A percentile compares a stretch with the other conserved stretches of the same genome.
Conservation (phyloP, 768 basidiomycete species). For the Neoboletus magnificus region DNA sequence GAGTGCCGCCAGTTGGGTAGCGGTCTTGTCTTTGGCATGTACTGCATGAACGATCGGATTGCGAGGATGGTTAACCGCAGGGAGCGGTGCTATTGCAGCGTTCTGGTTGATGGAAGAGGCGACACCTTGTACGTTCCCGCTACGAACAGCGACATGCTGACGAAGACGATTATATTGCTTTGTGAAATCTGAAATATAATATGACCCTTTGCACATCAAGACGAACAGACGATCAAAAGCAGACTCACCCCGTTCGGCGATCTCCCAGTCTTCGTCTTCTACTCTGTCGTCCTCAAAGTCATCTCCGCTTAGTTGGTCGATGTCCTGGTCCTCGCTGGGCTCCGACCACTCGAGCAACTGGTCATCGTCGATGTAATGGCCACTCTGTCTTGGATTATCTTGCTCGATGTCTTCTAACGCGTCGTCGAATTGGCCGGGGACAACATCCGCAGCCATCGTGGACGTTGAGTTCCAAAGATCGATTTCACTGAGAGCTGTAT, state of each 20-base stretch:
- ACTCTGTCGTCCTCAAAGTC: constrained; percentile 57
- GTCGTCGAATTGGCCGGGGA: constrained; percentile 62
- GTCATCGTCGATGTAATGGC: constrained; percentile 46
- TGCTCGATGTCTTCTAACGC: constrained; percentile 37
- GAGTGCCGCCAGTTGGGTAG: constrained; percentile 70
- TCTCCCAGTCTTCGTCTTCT: constrained; percentile 89
- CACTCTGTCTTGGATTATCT: constrained; percentile 23
- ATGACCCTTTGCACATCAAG: neutral
- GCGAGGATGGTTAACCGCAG: constrained; percentile 68
- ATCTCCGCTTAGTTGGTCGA: constrained; percentile 42
- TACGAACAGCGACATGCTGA: constrained; percentile 84
- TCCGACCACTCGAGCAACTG: constrained; percentile 30
- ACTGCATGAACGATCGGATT: constrained; percentile 22
- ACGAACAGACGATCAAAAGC: neutral
- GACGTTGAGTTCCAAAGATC: neutral
- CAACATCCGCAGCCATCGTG: constrained; percentile 29
- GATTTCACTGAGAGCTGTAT: neutral
- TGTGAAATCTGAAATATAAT: constrained; percentile 79
- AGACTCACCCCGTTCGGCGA: constrained; percentile 70
- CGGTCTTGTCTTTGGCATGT: constrained; percentile 53
- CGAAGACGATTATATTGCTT: constrained; percentile 96
- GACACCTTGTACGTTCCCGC: constrained; percentile 62
- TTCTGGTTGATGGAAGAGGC: constrained; percentile 49
- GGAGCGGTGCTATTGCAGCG: constrained; percentile 56
- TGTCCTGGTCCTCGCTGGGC: constrained; percentile 23